Evolutionary conservation across 2,329 filamentous ascomycete species (phyloP).

Genomic region (Botryotinia globosa): DNA sequence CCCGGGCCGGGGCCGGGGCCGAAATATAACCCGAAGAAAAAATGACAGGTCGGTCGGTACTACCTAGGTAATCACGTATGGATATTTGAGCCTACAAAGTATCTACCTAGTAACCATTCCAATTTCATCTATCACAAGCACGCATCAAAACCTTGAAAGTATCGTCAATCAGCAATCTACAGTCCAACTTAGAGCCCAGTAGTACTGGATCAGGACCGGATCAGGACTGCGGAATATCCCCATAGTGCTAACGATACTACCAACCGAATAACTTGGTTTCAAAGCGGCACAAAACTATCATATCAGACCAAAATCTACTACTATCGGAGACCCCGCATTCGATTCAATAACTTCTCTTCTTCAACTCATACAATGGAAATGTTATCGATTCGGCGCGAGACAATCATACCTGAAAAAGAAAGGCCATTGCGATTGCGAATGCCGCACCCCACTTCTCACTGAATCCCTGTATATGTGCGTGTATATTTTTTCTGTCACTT

Average conservation of each 20-base stretch:
- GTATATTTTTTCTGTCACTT: background rate
- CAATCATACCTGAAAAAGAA: background rate
- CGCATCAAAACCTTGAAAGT: background rate
- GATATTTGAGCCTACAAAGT: too few species aligned
- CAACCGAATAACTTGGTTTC: background rate
- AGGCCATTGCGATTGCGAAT: background rate
- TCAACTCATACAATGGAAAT: background rate
- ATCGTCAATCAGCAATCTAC: background rate
- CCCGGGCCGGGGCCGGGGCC: background rate
- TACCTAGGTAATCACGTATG: background rate
- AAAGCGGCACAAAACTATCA: background rate
- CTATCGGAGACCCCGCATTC: background rate
- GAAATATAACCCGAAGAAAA: background rate
- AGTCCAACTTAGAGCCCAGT: background rate
- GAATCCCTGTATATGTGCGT: background rate
- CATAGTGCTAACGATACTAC: background rate
- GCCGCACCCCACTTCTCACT: constrained; percentile 1
- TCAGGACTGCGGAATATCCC: background rate
- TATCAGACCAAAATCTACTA: background rate
- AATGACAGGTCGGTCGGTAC: background rate
- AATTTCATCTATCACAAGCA: background rate
- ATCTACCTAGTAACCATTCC: background rate
- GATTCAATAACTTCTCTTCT: background rate
- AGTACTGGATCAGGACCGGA: background rate
- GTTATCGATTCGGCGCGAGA: background rate